Base-by-base conservation (phyloP, 805 yeast species). In the Ogataea populi-albae region DNA sequence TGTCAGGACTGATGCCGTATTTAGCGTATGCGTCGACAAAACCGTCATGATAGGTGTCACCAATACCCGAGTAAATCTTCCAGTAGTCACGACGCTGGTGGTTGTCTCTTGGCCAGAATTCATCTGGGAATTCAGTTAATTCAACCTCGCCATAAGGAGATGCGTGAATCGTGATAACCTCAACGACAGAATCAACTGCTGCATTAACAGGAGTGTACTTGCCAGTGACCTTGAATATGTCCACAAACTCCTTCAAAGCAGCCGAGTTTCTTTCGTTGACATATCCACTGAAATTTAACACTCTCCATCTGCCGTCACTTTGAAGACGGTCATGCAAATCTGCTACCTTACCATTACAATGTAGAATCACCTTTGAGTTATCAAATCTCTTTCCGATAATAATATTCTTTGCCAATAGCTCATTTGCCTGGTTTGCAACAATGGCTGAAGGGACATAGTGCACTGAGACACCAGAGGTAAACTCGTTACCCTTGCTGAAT, bases 261-360 rank as follows among this genome's bases (percentile, higher is more conserved):
- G 31, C 30, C 14, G 25, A 18, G n/a, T 38, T 32, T 18, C 40
- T 22, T 17, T 38, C 9, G 3, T n/a, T 17, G 5, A 29, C 36
- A 26, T 55, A 58, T 21, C 62, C 62, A 14, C 50, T 32, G 40
- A 58, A 58, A 26, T 47, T 43, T 18, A 58, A 28, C n/a, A 58
- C 45, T 26, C 63, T 45, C 52, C 54, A 58, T 26, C 62, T 50
- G 14, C 63, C 63, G 36, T 57, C 62, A 16, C 60, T 52, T 7
- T 41, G 46, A 30, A 54, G 30, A 21, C 49, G 32, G 24, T 56
- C 61, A 10, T 36, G 51, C 7, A 58, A 26, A 23, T 54, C 45
- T 19, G 23, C 23, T 16, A 61, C 57, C 35, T 46, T 47, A 12
- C 54, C 56, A 25, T 58, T 62, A 17, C 50, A 32, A 29, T 58